These are phyloP conservation scores for Tuber microsphaerosporum DNA, from an alignment of 495 filamentous ascomycete species.

Conservation along the genomic window DNA sequence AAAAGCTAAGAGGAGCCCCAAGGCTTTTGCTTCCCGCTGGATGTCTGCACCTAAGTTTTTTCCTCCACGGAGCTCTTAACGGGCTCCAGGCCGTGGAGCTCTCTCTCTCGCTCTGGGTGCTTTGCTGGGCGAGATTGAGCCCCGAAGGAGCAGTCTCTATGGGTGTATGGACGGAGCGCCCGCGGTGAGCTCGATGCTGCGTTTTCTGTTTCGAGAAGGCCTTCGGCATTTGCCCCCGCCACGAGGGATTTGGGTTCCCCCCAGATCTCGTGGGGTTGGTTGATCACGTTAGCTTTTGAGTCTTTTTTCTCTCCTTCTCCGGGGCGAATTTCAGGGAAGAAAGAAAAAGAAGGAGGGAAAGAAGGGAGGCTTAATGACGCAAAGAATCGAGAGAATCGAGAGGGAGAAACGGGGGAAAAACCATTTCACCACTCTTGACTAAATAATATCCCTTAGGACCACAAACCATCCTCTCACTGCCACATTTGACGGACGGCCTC, in stretches of 20 bases:
- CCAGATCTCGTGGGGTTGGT: background rate
- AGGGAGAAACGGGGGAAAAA: background rate
- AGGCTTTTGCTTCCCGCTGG: background rate
- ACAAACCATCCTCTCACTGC: background rate
- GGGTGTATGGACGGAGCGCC: background rate
- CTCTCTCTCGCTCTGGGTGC: background rate
- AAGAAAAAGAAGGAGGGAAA: background rate
- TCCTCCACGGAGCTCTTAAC: background rate
- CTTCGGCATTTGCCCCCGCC: background rate
- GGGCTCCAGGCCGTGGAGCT: background rate
- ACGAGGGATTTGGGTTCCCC: background rate
- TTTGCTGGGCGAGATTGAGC: background rate
- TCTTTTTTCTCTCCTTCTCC: background rate
- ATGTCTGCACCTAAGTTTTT: background rate
- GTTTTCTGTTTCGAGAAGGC: background rate
- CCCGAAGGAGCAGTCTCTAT: background rate
- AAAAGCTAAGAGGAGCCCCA: constrained; percentile 4
- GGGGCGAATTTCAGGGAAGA: background rate
- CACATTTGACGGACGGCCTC: background rate
- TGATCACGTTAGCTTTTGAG: background rate
- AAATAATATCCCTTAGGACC: background rate
- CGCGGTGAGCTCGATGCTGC: background rate
- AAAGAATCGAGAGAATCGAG: background rate
- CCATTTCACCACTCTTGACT: background rate
- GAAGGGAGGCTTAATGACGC: background rate